Evolutionary conservation across 2,329 filamentous ascomycete species (phyloP).

Genomic region (Fusarium sp.): DNA sequence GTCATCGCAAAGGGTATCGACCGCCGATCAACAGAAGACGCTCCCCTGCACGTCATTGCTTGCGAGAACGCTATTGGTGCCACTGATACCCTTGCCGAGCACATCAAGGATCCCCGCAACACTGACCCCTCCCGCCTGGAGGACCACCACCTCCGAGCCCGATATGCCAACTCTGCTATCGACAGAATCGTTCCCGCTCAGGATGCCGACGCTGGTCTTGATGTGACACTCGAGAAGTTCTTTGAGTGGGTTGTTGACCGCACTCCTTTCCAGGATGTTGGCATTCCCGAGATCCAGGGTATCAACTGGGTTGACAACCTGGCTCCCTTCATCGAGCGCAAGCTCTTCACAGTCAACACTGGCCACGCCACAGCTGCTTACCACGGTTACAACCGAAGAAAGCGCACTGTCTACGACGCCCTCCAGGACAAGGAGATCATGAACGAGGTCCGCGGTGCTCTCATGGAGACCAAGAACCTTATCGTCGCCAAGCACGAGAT

Average conservation of each 20-base stretch:
- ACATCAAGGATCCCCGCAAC: constrained; percentile 82
- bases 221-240: constrained; percentile 98
- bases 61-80: constrained; percentile 98
- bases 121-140: constrained; percentile 76
- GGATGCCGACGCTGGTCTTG: constrained; percentile 80
- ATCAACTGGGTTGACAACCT: constrained; percentile 95
- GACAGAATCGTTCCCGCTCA: constrained; percentile 98
- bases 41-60: constrained; percentile 90
- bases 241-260: constrained; percentile 98
- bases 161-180: constrained; percentile 97
- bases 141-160: constrained; percentile 78
- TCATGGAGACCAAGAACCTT: constrained; percentile 87
- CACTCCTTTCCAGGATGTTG: constrained; percentile 80
- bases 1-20: constrained; percentile 96
- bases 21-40: constrained; percentile 71
- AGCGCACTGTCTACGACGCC: constrained; percentile 90
- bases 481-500: constrained; percentile 92
- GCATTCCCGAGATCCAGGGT: constrained; percentile 79
- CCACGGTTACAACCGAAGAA: constrained; percentile 88
- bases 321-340: constrained; percentile 96
- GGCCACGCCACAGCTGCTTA: constrained; percentile 96
- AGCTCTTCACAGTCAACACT: constrained; percentile 99
- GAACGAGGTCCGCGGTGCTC: constrained; percentile 80
- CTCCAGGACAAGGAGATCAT: constrained; percentile 85
- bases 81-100: constrained; percentile 85